Evolutionary conservation across 805 yeast species (phyloP).

Genomic region (Zygotorulaspora florentina): DNA sequence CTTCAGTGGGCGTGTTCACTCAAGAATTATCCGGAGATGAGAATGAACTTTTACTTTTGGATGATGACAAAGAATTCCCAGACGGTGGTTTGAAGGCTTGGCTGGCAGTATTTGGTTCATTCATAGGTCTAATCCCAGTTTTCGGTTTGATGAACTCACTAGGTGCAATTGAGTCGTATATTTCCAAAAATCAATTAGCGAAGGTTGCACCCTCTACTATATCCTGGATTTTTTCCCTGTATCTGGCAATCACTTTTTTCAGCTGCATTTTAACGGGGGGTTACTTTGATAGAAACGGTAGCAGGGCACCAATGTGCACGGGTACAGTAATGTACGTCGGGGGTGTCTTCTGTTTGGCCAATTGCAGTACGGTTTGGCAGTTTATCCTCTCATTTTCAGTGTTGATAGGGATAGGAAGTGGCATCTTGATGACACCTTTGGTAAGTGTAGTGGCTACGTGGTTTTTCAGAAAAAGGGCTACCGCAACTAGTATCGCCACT

Average conservation of each 20-base stretch:
- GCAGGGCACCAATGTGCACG: conserved; percentile 40
- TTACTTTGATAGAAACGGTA: conserved; percentile 60
- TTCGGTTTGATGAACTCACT: conserved; percentile 59
- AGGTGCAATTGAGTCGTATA: conserved; percentile 65
- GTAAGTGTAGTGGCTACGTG: conserved; percentile 63
- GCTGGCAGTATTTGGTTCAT: conserved; percentile 55
- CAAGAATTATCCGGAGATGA: conserved; percentile 3
- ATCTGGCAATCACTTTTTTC: conserved; percentile 48
- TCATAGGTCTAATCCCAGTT: conserved; percentile 53
- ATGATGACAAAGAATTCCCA: conserved; percentile 35
- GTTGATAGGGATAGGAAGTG: conserved; percentile 55
- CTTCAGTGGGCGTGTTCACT: conserved; percentile 1
- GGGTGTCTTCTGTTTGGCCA: conserved; percentile 58
- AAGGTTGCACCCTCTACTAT: conserved; percentile 46
- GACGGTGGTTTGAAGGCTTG: conserved; percentile 61
- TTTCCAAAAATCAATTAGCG: conserved; percentile 50
- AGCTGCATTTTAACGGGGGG: conserved; percentile 54
- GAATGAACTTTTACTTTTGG: conserved; percentile 9
- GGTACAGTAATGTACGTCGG: conserved; percentile 46
- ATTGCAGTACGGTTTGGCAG: conserved; percentile 50
- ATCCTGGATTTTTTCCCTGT: conserved; percentile 67
- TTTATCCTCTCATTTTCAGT: conserved; percentile 58
- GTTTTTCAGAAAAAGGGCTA: conserved; percentile 57
- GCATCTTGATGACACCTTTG: conserved; percentile 56
- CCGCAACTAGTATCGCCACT: conserved; percentile 48